Evolutionary conservation across 768 basidiomycete genomes (phyloP).

Genomic region (Cyathus striatus): DNA sequence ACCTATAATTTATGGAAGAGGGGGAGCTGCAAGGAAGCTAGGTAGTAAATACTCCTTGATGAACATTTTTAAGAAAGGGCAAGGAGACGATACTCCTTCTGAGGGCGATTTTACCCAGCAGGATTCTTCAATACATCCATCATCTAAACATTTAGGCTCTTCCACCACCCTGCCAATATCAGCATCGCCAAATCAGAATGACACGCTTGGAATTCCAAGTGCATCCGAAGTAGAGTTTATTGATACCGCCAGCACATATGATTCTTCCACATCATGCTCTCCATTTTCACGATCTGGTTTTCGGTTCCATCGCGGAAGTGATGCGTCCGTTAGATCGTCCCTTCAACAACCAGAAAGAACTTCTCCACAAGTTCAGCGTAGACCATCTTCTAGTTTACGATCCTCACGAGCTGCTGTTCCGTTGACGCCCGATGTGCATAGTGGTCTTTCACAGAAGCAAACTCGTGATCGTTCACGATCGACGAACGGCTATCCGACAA

Average conservation of each 20-base stretch:
- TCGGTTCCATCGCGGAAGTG: slow-evolving; percentile 25
- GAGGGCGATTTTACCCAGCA: slow-evolving; percentile 8
- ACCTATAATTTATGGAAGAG: slow-evolving; percentile 25
- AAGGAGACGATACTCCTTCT: slow-evolving; percentile 27
- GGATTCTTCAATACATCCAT: slow-evolving; percentile 5
- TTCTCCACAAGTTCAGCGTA: slow-evolving; percentile 11
- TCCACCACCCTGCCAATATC: slow-evolving; percentile 18
- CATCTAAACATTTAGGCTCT: slow-evolving; percentile 13
- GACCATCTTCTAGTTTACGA: slow-evolving; percentile 17
- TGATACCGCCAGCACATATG: slow-evolving; percentile 7
- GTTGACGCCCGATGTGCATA: slow-evolving; percentile 45
- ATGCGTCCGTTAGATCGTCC: slow-evolving; percentile 18
- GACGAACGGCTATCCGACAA: slow-evolving; percentile 7
- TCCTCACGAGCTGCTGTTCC: slow-evolving; percentile 23
- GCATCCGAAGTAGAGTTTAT: slow-evolving; percentile 12
- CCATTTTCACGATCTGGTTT: slow-evolving; percentile 12
- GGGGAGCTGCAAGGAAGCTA: slow-evolving; percentile 37
- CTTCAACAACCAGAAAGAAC: slow-evolving; percentile 2
- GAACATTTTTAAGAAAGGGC: slow-evolving; percentile 66
- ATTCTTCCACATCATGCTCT: slow-evolving; percentile 14
- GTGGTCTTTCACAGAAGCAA: slow-evolving; percentile 29
- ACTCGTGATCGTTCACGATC: slow-evolving; percentile 27
- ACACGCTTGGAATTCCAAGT: slow-evolving; percentile 2
- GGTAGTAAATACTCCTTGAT: slow-evolving; percentile 72
- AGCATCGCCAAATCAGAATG: slow-evolving; percentile 13